Percentiles rank a stretch among this genome's conserved stretches.
Evolutionary conservation across 768 basidiomycete genomes (phyloP).

Genomic region (Hericium coralloides): DNA sequence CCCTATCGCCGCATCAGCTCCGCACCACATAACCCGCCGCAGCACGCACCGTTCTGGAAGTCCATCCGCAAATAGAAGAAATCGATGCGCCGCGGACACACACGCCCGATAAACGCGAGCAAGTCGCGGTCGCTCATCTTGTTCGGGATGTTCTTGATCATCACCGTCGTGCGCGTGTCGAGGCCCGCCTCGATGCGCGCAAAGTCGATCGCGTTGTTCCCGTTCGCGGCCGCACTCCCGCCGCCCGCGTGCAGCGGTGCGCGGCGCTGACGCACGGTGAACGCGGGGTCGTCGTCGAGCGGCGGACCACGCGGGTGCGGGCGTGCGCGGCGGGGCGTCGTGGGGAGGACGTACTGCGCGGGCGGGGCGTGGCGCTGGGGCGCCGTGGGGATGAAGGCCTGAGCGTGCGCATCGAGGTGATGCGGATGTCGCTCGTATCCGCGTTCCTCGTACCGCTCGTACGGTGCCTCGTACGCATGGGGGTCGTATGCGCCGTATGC

Average conservation of each 20-base stretch:
- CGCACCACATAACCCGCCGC: background rate
- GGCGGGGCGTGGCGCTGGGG: background rate
- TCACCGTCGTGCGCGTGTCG: constrained; percentile 78
- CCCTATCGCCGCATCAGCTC: constrained; percentile 29
- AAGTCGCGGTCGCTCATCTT: constrained; percentile 79
- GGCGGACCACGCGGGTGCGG: background rate
- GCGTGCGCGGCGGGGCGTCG: background rate
- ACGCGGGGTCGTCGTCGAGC: background rate
- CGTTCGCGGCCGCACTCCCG: background rate
- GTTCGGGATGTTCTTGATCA: constrained; percentile 91
- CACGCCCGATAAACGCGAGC: constrained; percentile 55
- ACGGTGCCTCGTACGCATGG: background rate
- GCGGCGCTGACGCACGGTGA: background rate
- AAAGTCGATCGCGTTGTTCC: constrained; percentile 53
- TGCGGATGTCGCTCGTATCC: background rate
- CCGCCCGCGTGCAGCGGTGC: background rate
- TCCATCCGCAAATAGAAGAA: constrained; percentile 87
- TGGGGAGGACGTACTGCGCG: constrained; percentile 3
- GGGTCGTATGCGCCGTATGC: constrained; percentile 1
- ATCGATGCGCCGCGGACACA: constrained; percentile 71
- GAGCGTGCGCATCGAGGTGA: background rate
- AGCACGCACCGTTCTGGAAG: constrained; percentile 60
- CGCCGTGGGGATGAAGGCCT: constrained; percentile 10
- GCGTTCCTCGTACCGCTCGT: background rate
- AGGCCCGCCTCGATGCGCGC: constrained; percentile 64